Percentiles rank a stretch among this genome's conserved stretches.
phyloP scores from a whole-genome alignment of 2,329 filamentous ascomycete genomes.

The Amauroascus verrucosus region DNA sequence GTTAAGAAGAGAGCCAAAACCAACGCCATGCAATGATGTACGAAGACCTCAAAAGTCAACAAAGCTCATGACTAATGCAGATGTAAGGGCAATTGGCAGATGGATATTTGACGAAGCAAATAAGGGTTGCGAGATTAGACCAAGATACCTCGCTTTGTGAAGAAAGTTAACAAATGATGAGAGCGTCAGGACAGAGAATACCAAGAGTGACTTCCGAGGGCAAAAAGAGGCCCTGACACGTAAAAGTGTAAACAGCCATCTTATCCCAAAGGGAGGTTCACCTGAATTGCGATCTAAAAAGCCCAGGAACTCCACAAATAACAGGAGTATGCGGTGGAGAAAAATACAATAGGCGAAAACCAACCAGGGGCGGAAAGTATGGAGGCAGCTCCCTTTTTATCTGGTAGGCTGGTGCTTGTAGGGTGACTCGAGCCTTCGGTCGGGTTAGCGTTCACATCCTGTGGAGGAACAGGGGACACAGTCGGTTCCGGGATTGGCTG shows the following conservation, averaged over 20 bases:
- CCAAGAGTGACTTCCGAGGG: no score
- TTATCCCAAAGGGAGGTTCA: not conserved
- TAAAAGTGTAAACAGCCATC: not conserved
- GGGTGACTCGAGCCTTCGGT: not conserved
- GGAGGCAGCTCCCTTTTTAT: conserved; percentile 3
- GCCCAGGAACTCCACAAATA: not conserved
- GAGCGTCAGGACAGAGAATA: no score
- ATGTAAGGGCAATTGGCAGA: not conserved
- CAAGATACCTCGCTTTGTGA: not conserved
- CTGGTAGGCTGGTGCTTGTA: not conserved
- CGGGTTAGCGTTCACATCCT: not conserved
- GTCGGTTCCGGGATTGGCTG: not conserved
- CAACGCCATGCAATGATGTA: conserved; percentile 10
- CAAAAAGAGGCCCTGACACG: no score
- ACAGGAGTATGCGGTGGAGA: conserved; percentile 4
- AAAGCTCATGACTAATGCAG: not conserved
- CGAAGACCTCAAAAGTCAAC: not conserved
- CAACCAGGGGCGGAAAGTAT: conserved; percentile 5
- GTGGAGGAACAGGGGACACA: conserved; percentile 4
- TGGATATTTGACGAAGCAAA: not conserved
- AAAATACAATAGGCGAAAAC: conserved; percentile 2
- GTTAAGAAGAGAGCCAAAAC: not conserved
- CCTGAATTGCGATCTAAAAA: not conserved
- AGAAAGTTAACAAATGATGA: no score
- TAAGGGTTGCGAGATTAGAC: not conserved